A percentile compares a stretch with the other conserved stretches of the same genome.
These are phyloP conservation scores for Helotiales sp. DNA, from an alignment of 2,329 filamentous ascomycete species.

Conservation along the genomic window DNA sequence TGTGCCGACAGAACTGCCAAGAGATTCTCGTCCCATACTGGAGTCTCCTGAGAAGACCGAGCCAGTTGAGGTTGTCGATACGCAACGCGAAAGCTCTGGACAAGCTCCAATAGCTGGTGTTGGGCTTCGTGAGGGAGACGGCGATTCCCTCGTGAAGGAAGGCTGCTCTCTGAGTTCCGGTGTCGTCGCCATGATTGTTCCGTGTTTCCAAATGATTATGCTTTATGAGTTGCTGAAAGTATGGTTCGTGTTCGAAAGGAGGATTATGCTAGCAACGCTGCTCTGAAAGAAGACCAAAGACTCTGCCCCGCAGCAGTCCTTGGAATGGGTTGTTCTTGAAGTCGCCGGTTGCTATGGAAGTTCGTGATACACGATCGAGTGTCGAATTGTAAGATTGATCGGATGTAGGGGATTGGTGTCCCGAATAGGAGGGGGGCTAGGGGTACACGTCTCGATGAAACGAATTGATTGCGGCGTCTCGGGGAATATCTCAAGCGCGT, in stretches of 20 bases:
- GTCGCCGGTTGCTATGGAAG: constrained; percentile 25
- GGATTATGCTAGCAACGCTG: background rate
- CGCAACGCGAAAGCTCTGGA: constrained; percentile 59
- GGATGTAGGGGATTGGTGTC: constrained; percentile 8
- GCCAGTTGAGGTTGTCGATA: constrained; percentile 54
- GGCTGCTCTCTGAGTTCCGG: constrained; percentile 29
- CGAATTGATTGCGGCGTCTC: constrained; percentile 7
- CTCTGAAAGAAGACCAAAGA: constrained; percentile 9
- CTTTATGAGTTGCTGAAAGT: constrained; percentile 4
- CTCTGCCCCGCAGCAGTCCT: constrained; percentile 22
- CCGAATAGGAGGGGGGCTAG: constrained; percentile 12
- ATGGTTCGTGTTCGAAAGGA: background rate
- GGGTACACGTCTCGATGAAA: constrained; percentile 20
- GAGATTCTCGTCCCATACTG: constrained; percentile 51
- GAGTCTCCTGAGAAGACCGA: constrained; percentile 50
- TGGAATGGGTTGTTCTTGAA: background rate
- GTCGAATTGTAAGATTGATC: constrained; percentile 12
- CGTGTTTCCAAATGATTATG: constrained; percentile 18
- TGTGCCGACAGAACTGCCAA: constrained; percentile 50
- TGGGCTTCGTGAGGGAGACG: constrained; percentile 64
- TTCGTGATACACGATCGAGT: constrained; percentile 21
- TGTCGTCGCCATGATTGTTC: constrained; percentile 42
- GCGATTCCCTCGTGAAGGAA: constrained; percentile 45
- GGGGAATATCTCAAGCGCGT: constrained; percentile 12
- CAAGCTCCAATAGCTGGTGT: constrained; percentile 61